Evolutionary conservation across 164 flowering plant species (phyloP), one percentile per base, ranked within the genome.

Genomic region (Chimonanthus praecox): DNA sequence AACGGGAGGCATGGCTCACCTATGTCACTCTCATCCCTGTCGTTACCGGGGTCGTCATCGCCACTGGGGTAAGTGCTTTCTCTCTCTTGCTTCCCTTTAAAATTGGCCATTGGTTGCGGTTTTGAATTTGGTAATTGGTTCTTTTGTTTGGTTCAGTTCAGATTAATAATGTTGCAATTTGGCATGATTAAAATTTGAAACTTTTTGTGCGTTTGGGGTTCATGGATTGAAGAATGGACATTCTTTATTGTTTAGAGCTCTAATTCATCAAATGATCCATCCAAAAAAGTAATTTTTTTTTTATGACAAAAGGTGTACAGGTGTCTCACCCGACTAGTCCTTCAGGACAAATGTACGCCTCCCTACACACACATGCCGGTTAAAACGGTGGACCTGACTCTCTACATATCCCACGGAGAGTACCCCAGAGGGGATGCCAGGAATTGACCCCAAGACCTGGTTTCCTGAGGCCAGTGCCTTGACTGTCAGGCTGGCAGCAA

Each of bases 1-100:
- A 70, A 33, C 45, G 13, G 18, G 72, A 70, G 67, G 84, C 80
- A 47, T 85, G 88, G 86, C 75, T 84, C 48, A 85, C 88, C 51
- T 85, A 85, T 58, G 72, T 76, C 21, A 75, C 87, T 60, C 83
- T 85, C 20, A 51, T 85, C 49, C 88, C 87, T 44, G 87, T 85
- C 48, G 87, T 84, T 2, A 69, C 84, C 10, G 88, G 87, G 15
- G 87, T 85, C 21, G 54, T 85, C 68, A 81, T 85, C 45, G 87
- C 88, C 18, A 84, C 83, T 70, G 88, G 87, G 85, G 88, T 85
- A 74, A 62, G 84, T 45, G 45, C 43, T 15, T 4, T 61, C 60
- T 54, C 10, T 54, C 10, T 11, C n/a, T 54, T 10, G 11, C 58
- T 50, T 6, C 2, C 7, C 16, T 10, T 54, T 54, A 11, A 13